These are phyloP conservation scores for Colletotrichum sp. DNA, from an alignment of 2,329 filamentous ascomycete species.

Conservation along the genomic window DNA sequence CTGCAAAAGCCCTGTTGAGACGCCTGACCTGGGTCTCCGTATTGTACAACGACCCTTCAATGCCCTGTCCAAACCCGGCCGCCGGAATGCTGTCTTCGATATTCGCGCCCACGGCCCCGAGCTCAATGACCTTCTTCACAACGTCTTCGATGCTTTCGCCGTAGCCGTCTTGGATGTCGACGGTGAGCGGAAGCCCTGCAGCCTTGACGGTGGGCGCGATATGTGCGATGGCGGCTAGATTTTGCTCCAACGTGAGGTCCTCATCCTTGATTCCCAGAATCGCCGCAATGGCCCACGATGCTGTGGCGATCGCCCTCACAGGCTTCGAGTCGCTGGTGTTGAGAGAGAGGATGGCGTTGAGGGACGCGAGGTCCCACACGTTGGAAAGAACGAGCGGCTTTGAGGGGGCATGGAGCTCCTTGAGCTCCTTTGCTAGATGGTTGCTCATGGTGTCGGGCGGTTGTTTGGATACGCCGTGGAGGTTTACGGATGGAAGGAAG, in stretches of 20 bases:
- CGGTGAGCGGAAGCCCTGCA: slow-evolving; percentile 53
- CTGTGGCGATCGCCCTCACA: slow-evolving; percentile 50
- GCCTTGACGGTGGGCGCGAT: slow-evolving; percentile 47
- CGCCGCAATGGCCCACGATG: slow-evolving; percentile 54
- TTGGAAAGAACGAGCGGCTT: slow-evolving; percentile 59
- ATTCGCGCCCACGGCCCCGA: slow-evolving; percentile 62
- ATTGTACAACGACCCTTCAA: slow-evolving; percentile 33
- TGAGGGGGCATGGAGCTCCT: slow-evolving; percentile 53
- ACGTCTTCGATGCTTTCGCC: slow-evolving; percentile 48
- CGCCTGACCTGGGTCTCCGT: slow-evolving; percentile 52
- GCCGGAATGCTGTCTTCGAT: slow-evolving; percentile 56
- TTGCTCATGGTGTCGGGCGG: slow-evolving; percentile 17
- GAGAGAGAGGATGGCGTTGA: slow-evolving; percentile 47
- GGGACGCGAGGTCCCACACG: slow-evolving; percentile 57
- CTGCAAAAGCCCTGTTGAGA: slow-evolving; percentile 44
- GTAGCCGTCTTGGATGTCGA: slow-evolving; percentile 67
- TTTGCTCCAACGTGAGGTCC: slow-evolving; percentile 53
- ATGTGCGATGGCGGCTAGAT: slow-evolving; percentile 49
- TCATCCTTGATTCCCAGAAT: slow-evolving; percentile 48
- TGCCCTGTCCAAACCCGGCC: slow-evolving; percentile 35
- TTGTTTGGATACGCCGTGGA: fast-evolving
- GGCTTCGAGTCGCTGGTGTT: slow-evolving; percentile 37
- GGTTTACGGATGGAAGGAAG: fast-evolving
- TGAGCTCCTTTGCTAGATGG: slow-evolving; percentile 36
- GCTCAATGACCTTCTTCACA: slow-evolving; percentile 46